A percentile compares a stretch with the other conserved stretches of the same genome.
phyloP scores from a whole-genome alignment of 345 rosid species.

The Syzygium jambos region DNA sequence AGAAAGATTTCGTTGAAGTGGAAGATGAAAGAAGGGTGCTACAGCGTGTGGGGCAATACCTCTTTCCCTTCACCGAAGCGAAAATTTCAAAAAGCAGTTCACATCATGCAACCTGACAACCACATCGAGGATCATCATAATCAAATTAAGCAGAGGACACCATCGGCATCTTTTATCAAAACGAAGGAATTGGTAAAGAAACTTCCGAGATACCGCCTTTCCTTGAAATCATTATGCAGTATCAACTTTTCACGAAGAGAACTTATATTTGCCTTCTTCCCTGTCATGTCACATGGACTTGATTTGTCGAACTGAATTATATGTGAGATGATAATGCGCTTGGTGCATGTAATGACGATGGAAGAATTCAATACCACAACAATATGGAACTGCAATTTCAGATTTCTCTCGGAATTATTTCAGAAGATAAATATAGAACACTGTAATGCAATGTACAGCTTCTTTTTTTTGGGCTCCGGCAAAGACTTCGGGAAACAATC shows the following conservation, averaged over 20 bases:
- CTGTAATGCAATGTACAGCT: neutral
- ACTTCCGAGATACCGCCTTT: neutral
- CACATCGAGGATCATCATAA: neutral
- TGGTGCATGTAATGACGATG: neutral
- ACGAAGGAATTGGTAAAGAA: neutral
- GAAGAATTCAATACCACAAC: neutral
- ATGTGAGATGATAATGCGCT: neutral
- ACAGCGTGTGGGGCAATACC: neutral
- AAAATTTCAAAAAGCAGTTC: neutral
- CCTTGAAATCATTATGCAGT: neutral
- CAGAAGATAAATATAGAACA: neutral
- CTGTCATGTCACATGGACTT: neutral
- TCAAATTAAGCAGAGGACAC: neutral
- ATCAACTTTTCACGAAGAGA: neutral
- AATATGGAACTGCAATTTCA: neutral
- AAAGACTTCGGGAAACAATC: neutral
- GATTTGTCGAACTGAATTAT: neutral
- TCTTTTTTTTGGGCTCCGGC: neutral
- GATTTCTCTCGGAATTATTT: neutral
- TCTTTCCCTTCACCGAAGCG: neutral
- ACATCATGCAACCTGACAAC: neutral
- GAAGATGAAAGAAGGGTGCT: neutral
- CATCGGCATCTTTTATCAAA: neutral
- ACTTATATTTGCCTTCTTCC: neutral
- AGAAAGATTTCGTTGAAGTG: neutral